Evolutionary conservation across 1,284 basidiomycete genomes (phyloP), one percentile per base, ranked within the genome.

Genomic region (Naganishia albida): DNA sequence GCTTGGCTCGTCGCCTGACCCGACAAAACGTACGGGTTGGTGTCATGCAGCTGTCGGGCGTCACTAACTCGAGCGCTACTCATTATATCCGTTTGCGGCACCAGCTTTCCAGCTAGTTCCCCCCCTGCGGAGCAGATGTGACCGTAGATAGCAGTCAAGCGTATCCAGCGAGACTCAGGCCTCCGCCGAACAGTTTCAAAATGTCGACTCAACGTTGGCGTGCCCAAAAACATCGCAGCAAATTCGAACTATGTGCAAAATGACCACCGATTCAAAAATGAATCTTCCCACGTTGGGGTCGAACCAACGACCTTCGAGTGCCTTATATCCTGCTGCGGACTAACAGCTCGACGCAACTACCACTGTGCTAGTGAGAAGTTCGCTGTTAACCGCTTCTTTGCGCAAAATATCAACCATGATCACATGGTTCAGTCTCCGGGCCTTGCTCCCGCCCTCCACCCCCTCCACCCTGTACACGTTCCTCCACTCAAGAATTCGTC

Each of bases 341-440:
- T 60, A 60, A 60, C 57, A 60, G 57, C 57, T 60, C 57, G 57
- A 60, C 57, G 57, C 57, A 60, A 50, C 57, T 60, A 60, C 57
- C 57, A 60, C 57, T 60, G 57, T 60, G 57, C 57, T 60, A 60
- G 38, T 60, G 57, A 60, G 57, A 60, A 60, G 10, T 12, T 23
- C 25, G 34, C 34, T 26, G 34, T 51, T 20, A 8, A 7, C 3
- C 26, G 30, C 7, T 51, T n/a, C 8, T 28, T 34, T 28, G 23
- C 12, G 7, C 13, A 26, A 26, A 8, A 42, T 42, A 8, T 42
- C 8, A 42, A 18, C 39, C 39, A 18, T 18, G n/a, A n/a, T n/a
- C n/a, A n/a, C n/a, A n/a, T n/a, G n/a, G n/a, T n/a, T n/a, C n/a
- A n/a, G n/a, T n/a, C n/a, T n/a, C n/a, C n/a, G n/a, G 43, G n/a